Percentiles rank a stretch among this genome's conserved stretches.
Conservation (phyloP, 257 asterid species). For the Fraxinus anomala region DNA sequence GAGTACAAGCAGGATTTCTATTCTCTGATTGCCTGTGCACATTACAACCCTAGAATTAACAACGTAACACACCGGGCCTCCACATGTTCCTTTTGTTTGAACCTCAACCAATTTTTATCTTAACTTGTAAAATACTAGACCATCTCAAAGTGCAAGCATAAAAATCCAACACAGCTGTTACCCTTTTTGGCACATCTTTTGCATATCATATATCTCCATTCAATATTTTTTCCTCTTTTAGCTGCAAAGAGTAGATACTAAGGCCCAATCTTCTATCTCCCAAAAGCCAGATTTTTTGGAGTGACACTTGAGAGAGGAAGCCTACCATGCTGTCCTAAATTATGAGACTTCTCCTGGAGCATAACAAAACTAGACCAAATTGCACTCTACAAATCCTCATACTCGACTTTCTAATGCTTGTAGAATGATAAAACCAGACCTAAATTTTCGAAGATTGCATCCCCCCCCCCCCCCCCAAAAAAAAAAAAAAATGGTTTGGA, state of each 20-base stretch:
- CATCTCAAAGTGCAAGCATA: neutral
- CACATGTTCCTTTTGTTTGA: neutral
- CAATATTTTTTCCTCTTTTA: neutral
- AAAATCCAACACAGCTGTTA: neutral
- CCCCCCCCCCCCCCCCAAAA: neutral
- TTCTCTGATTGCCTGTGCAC: neutral
- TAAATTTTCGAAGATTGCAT: neutral
- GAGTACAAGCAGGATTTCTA: conserved; percentile 1
- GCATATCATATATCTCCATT: neutral
- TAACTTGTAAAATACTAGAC: neutral
- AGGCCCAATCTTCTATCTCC: neutral
- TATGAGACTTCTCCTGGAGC: neutral
- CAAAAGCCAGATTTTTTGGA: neutral
- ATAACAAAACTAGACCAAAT: neutral
- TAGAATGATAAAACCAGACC: neutral
- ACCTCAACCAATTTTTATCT: neutral
- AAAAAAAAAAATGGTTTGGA: neutral
- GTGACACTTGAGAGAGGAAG: neutral
- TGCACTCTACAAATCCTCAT: neutral
- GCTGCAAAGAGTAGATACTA: neutral
- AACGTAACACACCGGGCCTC: neutral
- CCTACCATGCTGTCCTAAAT: neutral
- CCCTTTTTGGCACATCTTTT: neutral
- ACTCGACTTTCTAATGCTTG: neutral
- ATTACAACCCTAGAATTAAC: neutral